Evolutionary conservation across 805 yeast species (phyloP).

Genomic region (Torulaspora delbrueckii): DNA sequence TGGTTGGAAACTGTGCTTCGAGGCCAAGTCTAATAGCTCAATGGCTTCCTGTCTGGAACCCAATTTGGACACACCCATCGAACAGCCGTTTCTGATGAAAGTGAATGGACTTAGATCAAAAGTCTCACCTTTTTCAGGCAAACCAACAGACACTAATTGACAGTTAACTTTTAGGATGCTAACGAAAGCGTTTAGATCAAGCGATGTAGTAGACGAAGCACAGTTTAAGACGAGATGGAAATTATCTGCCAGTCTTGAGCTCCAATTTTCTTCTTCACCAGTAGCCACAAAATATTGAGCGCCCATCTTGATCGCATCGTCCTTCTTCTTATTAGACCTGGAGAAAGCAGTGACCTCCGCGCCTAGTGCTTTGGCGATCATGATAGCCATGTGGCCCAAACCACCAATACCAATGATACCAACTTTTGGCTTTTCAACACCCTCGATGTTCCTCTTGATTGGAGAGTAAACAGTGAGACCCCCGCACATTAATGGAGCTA

Average conservation of each 20-base stretch:
- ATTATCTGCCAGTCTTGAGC: constrained; percentile 24
- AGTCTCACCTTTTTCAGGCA: constrained; percentile 47
- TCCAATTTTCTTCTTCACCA: constrained; percentile 41
- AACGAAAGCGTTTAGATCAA: constrained; percentile 47
- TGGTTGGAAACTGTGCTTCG: constrained; percentile 51
- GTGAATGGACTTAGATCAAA: constrained; percentile 35
- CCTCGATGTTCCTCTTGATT: constrained; percentile 27
- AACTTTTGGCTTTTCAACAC: constrained; percentile 37
- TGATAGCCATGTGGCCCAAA: constrained; percentile 44
- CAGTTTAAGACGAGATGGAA: constrained; percentile 44
- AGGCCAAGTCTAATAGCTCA: constrained; percentile 63
- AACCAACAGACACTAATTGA: constrained; percentile 59
- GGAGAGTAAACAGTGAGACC: constrained; percentile 54
- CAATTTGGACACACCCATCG: constrained; percentile 53
- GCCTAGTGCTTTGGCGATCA: constrained; percentile 48
- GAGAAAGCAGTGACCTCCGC: constrained; percentile 48
- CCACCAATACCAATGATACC: constrained; percentile 46
- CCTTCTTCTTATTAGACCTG: constrained; percentile 40
- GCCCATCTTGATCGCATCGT: constrained; percentile 41
- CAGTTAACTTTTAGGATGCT: constrained; percentile 53
- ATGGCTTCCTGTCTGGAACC: constrained; percentile 62
- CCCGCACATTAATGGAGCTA: constrained; percentile 54
- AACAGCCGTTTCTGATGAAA: constrained; percentile 46
- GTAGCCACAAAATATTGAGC: constrained; percentile 48
- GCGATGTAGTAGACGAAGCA: constrained; percentile 44